Evolutionary conservation across 768 basidiomycete genomes (phyloP), one percentile per base, ranked within the genome.

Genomic region (Tulasnella sp.): DNA sequence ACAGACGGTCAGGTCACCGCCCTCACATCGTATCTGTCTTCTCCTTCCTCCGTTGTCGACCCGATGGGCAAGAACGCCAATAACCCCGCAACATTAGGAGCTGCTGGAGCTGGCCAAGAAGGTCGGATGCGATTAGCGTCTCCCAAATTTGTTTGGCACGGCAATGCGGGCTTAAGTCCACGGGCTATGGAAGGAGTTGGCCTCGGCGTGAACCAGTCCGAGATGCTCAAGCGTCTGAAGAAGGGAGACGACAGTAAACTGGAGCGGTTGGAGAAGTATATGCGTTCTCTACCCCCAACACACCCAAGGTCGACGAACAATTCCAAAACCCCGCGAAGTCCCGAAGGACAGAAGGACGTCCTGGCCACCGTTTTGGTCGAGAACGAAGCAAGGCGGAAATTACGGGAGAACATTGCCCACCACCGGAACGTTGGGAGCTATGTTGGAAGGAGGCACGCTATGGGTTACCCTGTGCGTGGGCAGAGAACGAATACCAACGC

Each of bases 401-500:
- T 97, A 83, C 90, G 91, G 86, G 95, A 95, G 85, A 96, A 98
- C 84, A 97, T 99, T 84, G 91, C 90, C 7, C 96, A 98, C 86
- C 91, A 96, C 85, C 88, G 95, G 81, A 93, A 93, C 89, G 96
- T 99, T 85, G 97, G 97, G 73, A 95, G 93, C 82, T 97, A 97
- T 85, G 91, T 95, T 75, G 98, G 98, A 74, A 91, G 91, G 87
- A 88, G 96, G 85, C 97, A 99, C 85, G 95, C 95, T 10, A 95
- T 96, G 92, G 91, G 92, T 80, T 86, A 97, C 71, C 97, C 97
- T 3, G 97, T 99, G 80, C 90, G 97, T 85, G 97, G 97, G 79
- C 97, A 99, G 86, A 92, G 92, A 78, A 98, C 97, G 5, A 92
- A 92, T 85, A 92, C 89, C 77, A 99, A 99, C 84, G 96, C 95